Conservation (phyloP, 139 green algal species). For the Nannochloris sp. region DNA sequence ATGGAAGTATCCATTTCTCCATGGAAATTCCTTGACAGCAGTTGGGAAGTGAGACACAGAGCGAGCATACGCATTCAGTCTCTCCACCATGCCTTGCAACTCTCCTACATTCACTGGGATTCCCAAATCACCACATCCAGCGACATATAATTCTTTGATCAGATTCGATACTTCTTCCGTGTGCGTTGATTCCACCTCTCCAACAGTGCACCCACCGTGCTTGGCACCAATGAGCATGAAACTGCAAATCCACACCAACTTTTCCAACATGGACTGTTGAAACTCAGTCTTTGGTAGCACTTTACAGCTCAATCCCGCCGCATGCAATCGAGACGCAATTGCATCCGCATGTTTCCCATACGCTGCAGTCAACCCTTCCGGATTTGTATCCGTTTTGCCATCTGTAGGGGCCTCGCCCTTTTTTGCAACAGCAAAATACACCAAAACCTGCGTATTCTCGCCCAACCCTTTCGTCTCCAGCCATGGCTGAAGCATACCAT, state of each 20-base stretch:
- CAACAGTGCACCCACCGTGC: slow-evolving; percentile 66
- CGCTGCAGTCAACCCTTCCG: slow-evolving; percentile 88
- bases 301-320: slow-evolving; percentile 81
- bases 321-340: slow-evolving; percentile 63
- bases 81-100: slow-evolving; percentile 16
- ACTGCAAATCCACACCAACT: slow-evolving; percentile 97
- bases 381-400: slow-evolving; percentile 91
- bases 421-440: slow-evolving; percentile 98
- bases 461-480: slow-evolving; percentile 68
- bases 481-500: slow-evolving; percentile 96
- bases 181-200: slow-evolving; percentile 73
- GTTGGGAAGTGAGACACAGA: slow-evolving; percentile 94
- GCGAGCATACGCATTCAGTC: slow-evolving; percentile 78
- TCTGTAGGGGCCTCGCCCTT: slow-evolving; percentile 78
- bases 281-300: slow-evolving; percentile 63
- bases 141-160: slow-evolving; percentile 76
- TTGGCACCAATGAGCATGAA: slow-evolving; percentile 91
- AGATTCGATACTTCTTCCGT: slow-evolving; percentile 41
- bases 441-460: slow-evolving; percentile 86
- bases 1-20: slow-evolving; percentile 96
- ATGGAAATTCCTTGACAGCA: slow-evolving; percentile 96
- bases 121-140: slow-evolving; percentile 48
- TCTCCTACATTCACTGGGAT: slow-evolving; percentile 45
- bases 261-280: slow-evolving; percentile 87
- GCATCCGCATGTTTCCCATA: slow-evolving; percentile 73